Base-by-base conservation (phyloP, 73 alveolate genomes). In the Urostyla sp. region DNA sequence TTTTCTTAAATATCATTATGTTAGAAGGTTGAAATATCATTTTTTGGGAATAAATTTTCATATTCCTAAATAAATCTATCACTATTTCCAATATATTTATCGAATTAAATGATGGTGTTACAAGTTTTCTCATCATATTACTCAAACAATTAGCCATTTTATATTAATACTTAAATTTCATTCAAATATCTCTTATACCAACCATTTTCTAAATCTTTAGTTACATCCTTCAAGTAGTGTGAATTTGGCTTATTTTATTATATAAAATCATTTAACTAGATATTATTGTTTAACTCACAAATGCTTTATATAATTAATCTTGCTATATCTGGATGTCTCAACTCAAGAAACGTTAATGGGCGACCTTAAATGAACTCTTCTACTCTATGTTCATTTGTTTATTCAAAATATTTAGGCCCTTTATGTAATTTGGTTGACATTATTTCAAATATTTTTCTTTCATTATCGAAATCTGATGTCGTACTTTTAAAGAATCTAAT, bases 281-380 rank as follows among this genome's bases (percentile, higher is more conserved):
- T 28, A 35, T 73, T 74, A 30, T 73, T 52, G 45, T 73, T 73
- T 0, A 61, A 34, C 27, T 51, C 63, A 37, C 85, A 73, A 10
- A 73, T 73, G 30, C 30, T 3, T 23, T 48, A 60, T 57, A 73
- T 73, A 18, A 50, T 52, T 32, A 13, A 30, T 18, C 34, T 48
- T 4, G 61, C 75, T n/a, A 73, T 32, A 38, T 24, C 28, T 2
- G 60, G 60, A 28, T 73, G 43, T 21, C 85, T 50, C 28, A 73
- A 36, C 34, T 73, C 85, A 23, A 73, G 36, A n/a, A 26, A 44
- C n/a, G 85, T 50, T 5, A 73, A 24, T 11, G 85, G 75, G 15
- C 85, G 72, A 26, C 85, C 85, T 15, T 73, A 59, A 0, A 73
- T 50, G 52, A 35, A 73, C 28, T 73, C 75, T 61, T 73, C 85